Evolutionary conservation across 2,329 filamentous ascomycete species (phyloP).

Genomic region (Hypoxylon sp.): DNA sequence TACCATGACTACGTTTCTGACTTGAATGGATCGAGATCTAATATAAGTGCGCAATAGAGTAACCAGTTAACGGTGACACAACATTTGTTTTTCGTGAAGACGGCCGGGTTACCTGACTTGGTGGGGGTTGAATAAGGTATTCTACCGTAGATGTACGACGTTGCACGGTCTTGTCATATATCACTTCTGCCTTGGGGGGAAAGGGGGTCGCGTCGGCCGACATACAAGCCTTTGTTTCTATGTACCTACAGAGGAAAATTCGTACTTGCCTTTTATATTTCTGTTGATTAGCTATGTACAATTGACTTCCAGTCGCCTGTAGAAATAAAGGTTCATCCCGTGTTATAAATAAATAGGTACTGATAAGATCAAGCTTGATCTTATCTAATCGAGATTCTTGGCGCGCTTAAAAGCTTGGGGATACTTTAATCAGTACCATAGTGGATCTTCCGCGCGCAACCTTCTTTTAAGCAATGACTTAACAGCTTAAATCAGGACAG

Average conservation of each 20-base stretch:
- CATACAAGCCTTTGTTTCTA: neutral
- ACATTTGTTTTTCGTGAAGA: conserved; percentile 1
- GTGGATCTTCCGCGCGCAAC: conserved; percentile 26
- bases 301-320: neutral
- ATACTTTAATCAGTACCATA: conserved; percentile 11
- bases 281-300: neutral
- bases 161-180: conserved; percentile 5
- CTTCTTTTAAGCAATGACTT: conserved; percentile 17
- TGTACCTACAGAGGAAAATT: neutral
- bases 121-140: neutral
- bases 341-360: neutral
- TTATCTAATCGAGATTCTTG: conserved; percentile 41
- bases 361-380: conserved; percentile 35
- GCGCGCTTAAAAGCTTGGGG: neutral
- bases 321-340: neutral
- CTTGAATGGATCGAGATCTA: neutral
- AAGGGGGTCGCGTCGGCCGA: neutral
- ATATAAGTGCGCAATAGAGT: neutral
- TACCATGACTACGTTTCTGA: conserved; percentile 27
- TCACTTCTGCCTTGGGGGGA: neutral
- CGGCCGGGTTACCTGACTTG: neutral
- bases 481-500: neutral
- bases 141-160: conserved; percentile 5
- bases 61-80: neutral
- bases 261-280: neutral